Conservation (phyloP, 75 land plant genomes). For the Picea glauca region DNA sequence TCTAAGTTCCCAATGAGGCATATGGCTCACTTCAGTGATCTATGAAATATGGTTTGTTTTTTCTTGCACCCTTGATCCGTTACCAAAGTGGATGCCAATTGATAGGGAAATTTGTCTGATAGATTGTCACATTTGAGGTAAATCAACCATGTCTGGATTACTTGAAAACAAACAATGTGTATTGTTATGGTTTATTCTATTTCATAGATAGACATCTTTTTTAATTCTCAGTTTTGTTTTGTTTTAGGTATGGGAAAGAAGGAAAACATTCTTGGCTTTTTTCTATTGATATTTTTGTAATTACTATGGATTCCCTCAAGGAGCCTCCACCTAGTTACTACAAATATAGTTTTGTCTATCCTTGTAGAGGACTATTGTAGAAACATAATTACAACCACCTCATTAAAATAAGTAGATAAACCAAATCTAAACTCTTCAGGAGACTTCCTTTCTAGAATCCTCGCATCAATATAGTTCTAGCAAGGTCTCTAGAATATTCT, state of each 20-base stretch:
- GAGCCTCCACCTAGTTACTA: neutral
- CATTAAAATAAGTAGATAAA: too few relatives aligned
- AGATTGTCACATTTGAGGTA: neutral
- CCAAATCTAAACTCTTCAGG: too few relatives aligned
- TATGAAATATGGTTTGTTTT: neutral
- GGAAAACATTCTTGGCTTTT: conserved; percentile 2
- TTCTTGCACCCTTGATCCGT: neutral
- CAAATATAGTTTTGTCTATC: conserved; percentile 6
- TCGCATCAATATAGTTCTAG: too few relatives aligned
- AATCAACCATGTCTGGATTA: too few relatives aligned
- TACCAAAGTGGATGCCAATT: conserved; percentile 1
- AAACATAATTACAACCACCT: too few relatives aligned
- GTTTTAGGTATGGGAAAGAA: neutral
- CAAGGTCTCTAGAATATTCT: too few relatives aligned
- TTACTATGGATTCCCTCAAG: neutral
- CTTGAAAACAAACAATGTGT: too few relatives aligned
- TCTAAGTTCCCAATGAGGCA: neutral
- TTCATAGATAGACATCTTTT: too few relatives aligned
- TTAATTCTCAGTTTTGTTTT: neutral
- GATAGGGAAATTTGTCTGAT: conserved; percentile 13
- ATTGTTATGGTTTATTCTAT: too few relatives aligned
- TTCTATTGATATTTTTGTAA: neutral
- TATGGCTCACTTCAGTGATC: neutral
- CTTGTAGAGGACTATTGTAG: neutral
- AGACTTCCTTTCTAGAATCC: too few relatives aligned